Base-by-base conservation (phyloP, 2,329 filamentous ascomycete species). In the Cercospora sesami region DNA sequence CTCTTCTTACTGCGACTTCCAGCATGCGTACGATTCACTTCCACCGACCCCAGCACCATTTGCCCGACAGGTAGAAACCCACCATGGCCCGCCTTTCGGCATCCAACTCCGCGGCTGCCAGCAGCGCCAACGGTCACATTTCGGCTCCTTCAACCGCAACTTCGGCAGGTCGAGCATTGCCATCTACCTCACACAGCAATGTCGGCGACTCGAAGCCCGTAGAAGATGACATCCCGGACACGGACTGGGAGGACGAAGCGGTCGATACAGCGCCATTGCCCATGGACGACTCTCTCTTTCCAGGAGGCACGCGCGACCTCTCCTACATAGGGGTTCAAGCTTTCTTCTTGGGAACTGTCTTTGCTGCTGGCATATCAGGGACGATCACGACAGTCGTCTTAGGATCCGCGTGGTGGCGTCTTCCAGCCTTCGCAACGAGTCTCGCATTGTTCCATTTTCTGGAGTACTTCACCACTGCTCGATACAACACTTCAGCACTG, bases 401-500 rank as follows among this genome's bases (percentile, higher is more conserved):
- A 9, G 64, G 28, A 73, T 80, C 51, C 5, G 16, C 60, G 16
- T 72, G 67, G 70, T 91, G 88, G 88, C 83, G 88, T 23, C 78
- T 87, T 0, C 83, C 85, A 8, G 83, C 86, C 78, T 94, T 94
- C 81, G 76, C 90, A 59, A 82, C 62, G 83, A 88, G 14, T 89
- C 98, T 59, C 86, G 90, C 28, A 74, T 21, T 90, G 31, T 98
- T 98, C 82, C 95, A 99, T 83, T 98, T 97, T 81, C 89, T 98
- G 79, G 95, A 99, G 81, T 99, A 94, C 84, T 96, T 89, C 85
- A 92, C 90, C 33, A 97, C 94, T 0, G 94, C 94, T 8, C 83
- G 85, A 65, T 92, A 91, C 81, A 98, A 98, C 80, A 92, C 92
- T 0, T 84, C 86, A 16, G 85, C 88, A 62, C 92, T 92, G 21